A percentile compares a stretch with the other conserved stretches of the same genome.
These are phyloP conservation scores for Pyrrhoderma noxium DNA, from an alignment of 1,284 basidiomycete genomes.

Conservation along the genomic window DNA sequence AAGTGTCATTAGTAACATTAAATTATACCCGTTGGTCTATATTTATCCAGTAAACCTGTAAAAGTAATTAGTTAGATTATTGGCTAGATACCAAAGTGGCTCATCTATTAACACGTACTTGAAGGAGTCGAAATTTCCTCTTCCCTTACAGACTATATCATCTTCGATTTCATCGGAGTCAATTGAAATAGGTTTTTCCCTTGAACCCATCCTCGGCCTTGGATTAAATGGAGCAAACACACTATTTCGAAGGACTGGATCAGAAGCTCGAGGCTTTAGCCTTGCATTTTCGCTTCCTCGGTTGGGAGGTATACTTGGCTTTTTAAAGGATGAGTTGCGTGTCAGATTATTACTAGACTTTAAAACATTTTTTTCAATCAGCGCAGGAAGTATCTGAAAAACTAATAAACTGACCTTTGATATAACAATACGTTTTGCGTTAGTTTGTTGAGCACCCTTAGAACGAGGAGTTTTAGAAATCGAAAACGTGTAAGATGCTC, in stretches of 20 bases:
- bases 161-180: constrained; percentile 10
- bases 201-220: neutral
- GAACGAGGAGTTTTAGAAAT: neutral
- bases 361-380: no score
- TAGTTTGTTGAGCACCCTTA: neutral
- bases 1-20: no score
- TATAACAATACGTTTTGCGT: neutral
- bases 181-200: constrained; percentile 1
- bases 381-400: no score
- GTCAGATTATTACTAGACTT: no score
- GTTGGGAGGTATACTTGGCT: neutral
- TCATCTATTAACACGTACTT: constrained; percentile 1
- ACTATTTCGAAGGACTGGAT: neutral
- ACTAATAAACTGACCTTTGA: no score
- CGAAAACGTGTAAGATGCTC: neutral
- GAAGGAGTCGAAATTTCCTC: constrained; percentile 4
- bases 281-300: neutral
- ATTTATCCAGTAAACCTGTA: no score
- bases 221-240: neutral
- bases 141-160: neutral
- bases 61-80: no score
- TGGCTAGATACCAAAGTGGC: no score
- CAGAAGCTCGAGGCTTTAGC: neutral
- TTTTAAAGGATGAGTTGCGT: no score
- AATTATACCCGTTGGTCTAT: no score